A percentile compares a stretch with the other conserved stretches of the same genome.
phyloP scores from a whole-genome alignment of 2,329 filamentous ascomycete species.

The Colletotrichum destructivum region DNA sequence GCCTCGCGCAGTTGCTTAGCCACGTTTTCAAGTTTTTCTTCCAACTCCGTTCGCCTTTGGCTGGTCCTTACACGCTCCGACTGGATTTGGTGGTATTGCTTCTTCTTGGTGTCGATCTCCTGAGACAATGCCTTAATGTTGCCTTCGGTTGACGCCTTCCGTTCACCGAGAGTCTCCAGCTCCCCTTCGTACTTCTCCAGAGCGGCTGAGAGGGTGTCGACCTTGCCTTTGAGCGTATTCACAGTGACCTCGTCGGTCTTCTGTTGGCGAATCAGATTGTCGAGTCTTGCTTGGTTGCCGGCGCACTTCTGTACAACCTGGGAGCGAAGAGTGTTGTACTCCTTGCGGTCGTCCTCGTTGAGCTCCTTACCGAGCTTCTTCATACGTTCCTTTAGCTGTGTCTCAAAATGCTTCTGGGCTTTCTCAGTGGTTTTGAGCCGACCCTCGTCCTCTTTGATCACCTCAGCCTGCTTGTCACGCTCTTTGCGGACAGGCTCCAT shows the following conservation, averaged over 20 bases:
- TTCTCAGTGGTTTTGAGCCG: conserved; percentile 89
- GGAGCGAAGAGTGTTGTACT: conserved; percentile 87
- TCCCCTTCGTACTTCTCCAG: conserved; percentile 83
- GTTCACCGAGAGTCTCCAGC: conserved; percentile 76
- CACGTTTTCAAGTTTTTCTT: conserved; percentile 90
- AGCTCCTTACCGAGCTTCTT: conserved; percentile 90
- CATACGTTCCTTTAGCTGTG: conserved; percentile 86
- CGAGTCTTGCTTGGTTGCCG: conserved; percentile 84
- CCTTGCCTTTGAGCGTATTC: conserved; percentile 89
- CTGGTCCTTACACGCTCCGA: conserved; percentile 87
- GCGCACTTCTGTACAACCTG: conserved; percentile 89
- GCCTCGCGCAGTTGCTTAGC: conserved; percentile 86
- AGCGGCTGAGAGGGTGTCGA: conserved; percentile 83
- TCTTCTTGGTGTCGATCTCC: conserved; percentile 91
- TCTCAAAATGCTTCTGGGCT: conserved; percentile 89
- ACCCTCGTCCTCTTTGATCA: conserved; percentile 82
- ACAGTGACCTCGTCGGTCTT: conserved; percentile 94
- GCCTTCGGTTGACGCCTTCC: conserved; percentile 74
- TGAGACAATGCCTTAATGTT: conserved; percentile 77
- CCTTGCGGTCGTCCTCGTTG: conserved; percentile 87
- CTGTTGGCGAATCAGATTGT: conserved; percentile 88
- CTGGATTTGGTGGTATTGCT: conserved; percentile 87
- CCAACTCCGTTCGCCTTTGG: conserved; percentile 87
- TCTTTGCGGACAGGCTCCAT: conserved; percentile 83
- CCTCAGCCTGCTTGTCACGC: conserved; percentile 77